phyloP scores from a whole-genome alignment of 2,329 filamentous ascomycete species.

The Mycosphaerelloides madeirae region DNA sequence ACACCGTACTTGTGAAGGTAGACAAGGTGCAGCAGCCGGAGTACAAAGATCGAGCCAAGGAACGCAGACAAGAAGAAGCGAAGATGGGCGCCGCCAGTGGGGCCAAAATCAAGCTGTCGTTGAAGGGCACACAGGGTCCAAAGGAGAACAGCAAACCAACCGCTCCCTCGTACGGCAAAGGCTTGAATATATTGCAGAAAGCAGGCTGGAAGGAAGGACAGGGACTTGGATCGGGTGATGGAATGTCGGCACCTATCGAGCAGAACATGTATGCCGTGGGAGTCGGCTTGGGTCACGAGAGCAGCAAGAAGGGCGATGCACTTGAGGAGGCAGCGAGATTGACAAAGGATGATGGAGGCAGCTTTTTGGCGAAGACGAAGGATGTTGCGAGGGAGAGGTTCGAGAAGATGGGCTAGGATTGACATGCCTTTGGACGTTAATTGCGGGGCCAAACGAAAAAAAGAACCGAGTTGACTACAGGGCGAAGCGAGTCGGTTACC shows the following conservation, averaged over 20 bases:
- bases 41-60: conserved; percentile 66
- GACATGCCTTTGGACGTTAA: too few relatives aligned
- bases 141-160: conserved; percentile 11
- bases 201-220: conserved; percentile 66
- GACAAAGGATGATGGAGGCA: conserved; percentile 50
- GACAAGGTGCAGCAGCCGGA: conserved; percentile 6
- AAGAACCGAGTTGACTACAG: too few relatives aligned
- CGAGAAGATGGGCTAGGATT: conserved; percentile 48
- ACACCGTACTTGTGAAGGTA: conserved; percentile 18
- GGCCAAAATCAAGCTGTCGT: conserved; percentile 22
- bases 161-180: conserved; percentile 31
- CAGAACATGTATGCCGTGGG: conserved; percentile 63
- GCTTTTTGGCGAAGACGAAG: conserved; percentile 61
- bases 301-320: conserved; percentile 65
- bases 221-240: conserved; percentile 59
- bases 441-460: too few relatives aligned
- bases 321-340: conserved; percentile 58
- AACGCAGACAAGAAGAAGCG: conserved; percentile 61
- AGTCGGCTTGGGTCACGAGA: conserved; percentile 65
- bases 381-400: conserved; percentile 64
- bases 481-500: too few relatives aligned
- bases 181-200: conserved; percentile 55
- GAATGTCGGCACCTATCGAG: conserved; percentile 59
- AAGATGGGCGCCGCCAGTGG: conserved; percentile 28
- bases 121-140: neutral